Base-by-base conservation (phyloP, 169 alveolate species). In the Plasmodium fragile region DNA sequence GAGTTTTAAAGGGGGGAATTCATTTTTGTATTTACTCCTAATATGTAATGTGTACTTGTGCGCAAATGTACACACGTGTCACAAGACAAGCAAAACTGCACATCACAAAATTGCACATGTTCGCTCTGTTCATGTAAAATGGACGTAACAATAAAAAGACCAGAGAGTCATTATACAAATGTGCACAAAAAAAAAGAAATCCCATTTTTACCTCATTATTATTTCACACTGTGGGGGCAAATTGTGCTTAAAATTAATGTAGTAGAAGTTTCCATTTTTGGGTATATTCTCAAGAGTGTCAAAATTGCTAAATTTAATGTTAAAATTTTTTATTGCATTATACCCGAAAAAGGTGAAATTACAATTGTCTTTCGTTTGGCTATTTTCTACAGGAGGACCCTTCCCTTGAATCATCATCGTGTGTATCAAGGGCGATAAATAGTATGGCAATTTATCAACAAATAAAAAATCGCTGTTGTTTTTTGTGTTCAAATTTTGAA, bases 211-310 rank as follows among this genome's bases (percentile, higher is more conserved):
- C 93, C 93, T 87, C 25, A 87, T 78, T 45, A 79, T 78, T 77
- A 87, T 77, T 77, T 87, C 87, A 87, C 93, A 87, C 36, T 77
- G 59, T 18, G 93, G 89, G n/a, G 93, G 93, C 70, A 87, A 53
- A 78, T 30, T 87, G 81, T 87, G 52, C 36, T 87, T 79, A 87
- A 87, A 78, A 77, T 75, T 77, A 53, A 87, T 55, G 73, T 77
- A 87, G 87, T 87, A 87, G 81, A 72, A 87, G 93, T 79, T 78
- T 55, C 93, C 89, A 87, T 79, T 75, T 77, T 43, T 87, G 25
- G 89, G 71, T 77, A 78, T 72, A 25, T 77, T 55, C 69, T 53
- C 81, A 55, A 55, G 59, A 3, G 16, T 87, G 32, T 87, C 89
- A 65, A 87, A 73, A 71, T 87, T 87, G 70, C 89, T 87, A 87